Base-by-base conservation (phyloP, 2,329 filamentous ascomycete genomes). In the Alternaria brassicae region DNA sequence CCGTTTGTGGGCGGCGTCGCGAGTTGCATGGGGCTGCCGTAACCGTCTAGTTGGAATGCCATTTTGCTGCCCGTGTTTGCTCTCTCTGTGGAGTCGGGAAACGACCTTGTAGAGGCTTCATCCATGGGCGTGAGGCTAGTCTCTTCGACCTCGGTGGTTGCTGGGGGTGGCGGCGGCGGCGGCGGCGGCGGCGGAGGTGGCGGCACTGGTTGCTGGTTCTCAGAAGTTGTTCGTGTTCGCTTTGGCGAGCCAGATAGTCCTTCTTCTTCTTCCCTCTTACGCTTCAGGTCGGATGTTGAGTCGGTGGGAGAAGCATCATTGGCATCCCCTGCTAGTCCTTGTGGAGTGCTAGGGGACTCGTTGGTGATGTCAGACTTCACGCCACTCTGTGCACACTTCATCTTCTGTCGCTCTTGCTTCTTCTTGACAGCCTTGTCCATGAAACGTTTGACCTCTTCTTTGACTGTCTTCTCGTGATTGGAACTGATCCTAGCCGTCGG, bases 401-500 rank as follows among this genome's bases (percentile, higher is more conserved):
- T 85, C 75, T 88, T 87, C 65, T 93, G 88, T 13, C 70, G 63
- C 88, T 85, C 61, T 84, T 68, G 88, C 61, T 81, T 83, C 69
- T 90, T 92, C 79, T 85, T 83, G 2, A 94, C 88, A 0, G 92
- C 93, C 72, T 92, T 93, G 60, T 96, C 91, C 72, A 97, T 89
- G 77, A 90, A 98, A 50, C 93, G 89, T 63, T 91, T 89, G 58
- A 93, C 92, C 72, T 90, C 92, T 57, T 87, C 89, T 79, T 92
- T 96, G 59, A 97, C 87, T 64, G 93, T 92, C 73, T 89, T 89
- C 69, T 89, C 86, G 70, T 95, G 91, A 73, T 92, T 93, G 34
- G 91, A 86, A 27, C 85, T 86, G 65, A 97, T 89, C 48, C 86
- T 86, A 23, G 73, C 73, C 8, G 87, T 91, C 0, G 93, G 94